Evolutionary conservation across 2,329 filamentous ascomycete species (phyloP).

Genomic region (Pseudogymnoascus sp.): DNA sequence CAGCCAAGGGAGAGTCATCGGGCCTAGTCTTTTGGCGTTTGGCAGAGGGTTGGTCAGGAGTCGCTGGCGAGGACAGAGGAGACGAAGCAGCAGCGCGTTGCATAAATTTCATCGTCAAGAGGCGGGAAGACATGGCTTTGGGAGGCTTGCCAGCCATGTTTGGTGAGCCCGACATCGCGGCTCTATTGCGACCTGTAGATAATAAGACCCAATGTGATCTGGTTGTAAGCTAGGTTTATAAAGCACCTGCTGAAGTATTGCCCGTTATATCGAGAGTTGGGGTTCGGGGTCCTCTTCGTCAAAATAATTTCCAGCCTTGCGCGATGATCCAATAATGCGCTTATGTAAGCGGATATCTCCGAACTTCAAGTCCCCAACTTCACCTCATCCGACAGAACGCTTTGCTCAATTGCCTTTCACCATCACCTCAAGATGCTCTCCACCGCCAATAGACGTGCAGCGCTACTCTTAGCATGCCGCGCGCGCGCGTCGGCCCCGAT

Average conservation of each 20-base stretch:
- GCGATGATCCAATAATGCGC: neutral
- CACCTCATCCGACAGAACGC: neutral
- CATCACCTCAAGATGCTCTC: conserved; percentile 4
- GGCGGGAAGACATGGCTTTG: conserved; percentile 74
- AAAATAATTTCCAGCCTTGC: conserved; percentile 8
- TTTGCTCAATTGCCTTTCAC: conserved; percentile 4
- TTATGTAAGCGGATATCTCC: conserved; percentile 4
- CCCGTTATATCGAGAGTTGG: neutral
- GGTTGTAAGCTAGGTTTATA: neutral
- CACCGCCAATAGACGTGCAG: conserved; percentile 5
- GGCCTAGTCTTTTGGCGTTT: conserved; percentile 55
- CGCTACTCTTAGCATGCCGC: neutral
- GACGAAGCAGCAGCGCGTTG: conserved; percentile 67
- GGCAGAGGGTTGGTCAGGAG: conserved; percentile 43
- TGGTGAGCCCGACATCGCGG: conserved; percentile 24
- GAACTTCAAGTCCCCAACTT: conserved; percentile 3
- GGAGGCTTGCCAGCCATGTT: conserved; percentile 42
- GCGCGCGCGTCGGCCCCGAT: neutral
- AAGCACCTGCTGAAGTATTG: neutral
- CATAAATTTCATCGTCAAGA: conserved; percentile 97
- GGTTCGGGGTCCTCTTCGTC: neutral
- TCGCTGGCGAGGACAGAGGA: conserved; percentile 39
- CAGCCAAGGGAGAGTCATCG: conserved; percentile 29
- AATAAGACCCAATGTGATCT: neutral
- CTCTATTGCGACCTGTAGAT: conserved; percentile 21